Base-by-base conservation (phyloP, 306 rosid species). In the Mimosa bimucronata region DNA sequence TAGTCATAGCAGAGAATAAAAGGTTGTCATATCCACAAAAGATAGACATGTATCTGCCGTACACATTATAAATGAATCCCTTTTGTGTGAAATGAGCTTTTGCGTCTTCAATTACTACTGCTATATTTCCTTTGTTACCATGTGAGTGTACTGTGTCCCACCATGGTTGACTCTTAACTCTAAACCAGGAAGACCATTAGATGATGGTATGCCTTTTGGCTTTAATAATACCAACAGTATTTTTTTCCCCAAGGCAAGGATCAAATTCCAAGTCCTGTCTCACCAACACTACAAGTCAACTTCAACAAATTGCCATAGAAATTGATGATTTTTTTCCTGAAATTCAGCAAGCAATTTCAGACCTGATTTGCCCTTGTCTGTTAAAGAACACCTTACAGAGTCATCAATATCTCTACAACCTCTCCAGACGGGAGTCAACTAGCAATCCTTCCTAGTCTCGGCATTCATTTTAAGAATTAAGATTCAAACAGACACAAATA, bases 1-100 rank as follows among this genome's bases (percentile, higher is more conserved):
- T 65, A 77, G 81, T 83, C 86, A 83, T 61, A 0, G 9, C 14
- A 46, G 40, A 65, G 77, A 79, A 80, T 77, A 84, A 81, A 81
- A 25, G 64, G 21, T 74, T 53, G 3, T 46, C 9, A 44, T 29
- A 76, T 16, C 60, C 50, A 45, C 25, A 70, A 16, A 38, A 25
- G 19, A 42, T 42, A 41, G 18, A 66, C 38, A 70, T 25, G 55
- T 45, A 64, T 61, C 31, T 55, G 12, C 26, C 62, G 37, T 15
- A 12, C 58, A 19, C 38, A n/a, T 21, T 42, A 77, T 40, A 29
- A 40, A 79, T 83, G 73, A 61, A 77, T 40, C 65, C 30, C 12
- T 30, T 16, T 25, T 11, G 10, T 65, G 26, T 60, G 44, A 57
- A n/a, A 38, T 41, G 41, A 10, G 9, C 19, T 19, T 2, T 11